Evolutionary conservation across 2,329 filamentous ascomycete species (phyloP), one percentile per base, ranked within the genome.

Genomic region (Pleurostoma richardsiae): DNA sequence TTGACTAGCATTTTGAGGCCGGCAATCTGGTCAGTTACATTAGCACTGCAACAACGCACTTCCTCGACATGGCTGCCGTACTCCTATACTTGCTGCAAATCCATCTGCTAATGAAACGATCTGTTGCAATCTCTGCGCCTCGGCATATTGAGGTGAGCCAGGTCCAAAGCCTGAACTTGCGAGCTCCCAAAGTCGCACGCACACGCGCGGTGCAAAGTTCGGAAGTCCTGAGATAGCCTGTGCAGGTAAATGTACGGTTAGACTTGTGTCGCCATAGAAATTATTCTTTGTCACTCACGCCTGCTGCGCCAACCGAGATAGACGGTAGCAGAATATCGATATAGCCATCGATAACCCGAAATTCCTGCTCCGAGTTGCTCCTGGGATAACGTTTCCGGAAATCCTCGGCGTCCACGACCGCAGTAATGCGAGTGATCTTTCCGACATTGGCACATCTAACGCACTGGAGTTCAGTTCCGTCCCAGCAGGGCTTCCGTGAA

Each of bases 401-500:
- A 4, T 47, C 46, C n/a, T 46, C 46, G 26, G 48, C 44, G 28
- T 39, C 36, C 5, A 48, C 46, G 30, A 52, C 41, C 10, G 50
- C 50, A 39, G 46, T 49, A 42, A 52, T 49, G 11, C 52, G 42
- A 28, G 74, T 74, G 47, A 77, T 76, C 58, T 80, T 80, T 10
- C 71, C 76, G n/a, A 79, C 74, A 26, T 69, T 72, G 1, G 66
- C 75, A 56, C 76, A 79, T 6, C 49, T 52, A 26, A 40, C 11
- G 28, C 3, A 8, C 29, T 46, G 19, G 19, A 19, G 19, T 19
- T 19, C 19, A 19, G 19, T 19, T 19, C 19, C 19, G 19, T 19
- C 19, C 19, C 19, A 19, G 19, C 19, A 19, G 19, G 19, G 19
- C 19, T 19, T 19, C 19, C 19, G 19, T 19, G 19, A 19, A 19